Evolutionary conservation across 495 filamentous ascomycete genomes (phyloP).

Genomic region (Talaromyces borbonicus): DNA sequence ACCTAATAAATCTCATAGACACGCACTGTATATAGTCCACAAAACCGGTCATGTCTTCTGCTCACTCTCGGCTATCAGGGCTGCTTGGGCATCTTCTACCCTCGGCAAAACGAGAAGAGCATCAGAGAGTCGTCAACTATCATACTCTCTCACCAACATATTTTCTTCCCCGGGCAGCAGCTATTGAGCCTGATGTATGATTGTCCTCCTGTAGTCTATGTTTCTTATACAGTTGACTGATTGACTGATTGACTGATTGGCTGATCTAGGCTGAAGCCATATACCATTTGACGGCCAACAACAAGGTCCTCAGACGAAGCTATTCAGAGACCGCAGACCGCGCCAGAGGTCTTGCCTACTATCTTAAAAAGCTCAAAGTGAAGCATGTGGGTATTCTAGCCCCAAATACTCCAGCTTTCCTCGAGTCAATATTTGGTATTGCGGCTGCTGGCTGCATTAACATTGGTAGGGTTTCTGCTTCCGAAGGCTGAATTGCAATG

Average conservation of each 20-base stretch:
- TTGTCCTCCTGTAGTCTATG: background rate
- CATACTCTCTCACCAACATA: conserved; percentile 81
- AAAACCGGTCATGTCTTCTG: conserved; percentile 47
- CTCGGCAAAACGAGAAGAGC: conserved; percentile 20
- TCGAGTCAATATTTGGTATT: conserved; percentile 85
- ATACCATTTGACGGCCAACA: conserved; percentile 77
- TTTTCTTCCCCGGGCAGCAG: conserved; percentile 80
- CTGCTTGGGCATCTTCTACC: conserved; percentile 52
- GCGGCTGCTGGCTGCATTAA: conserved; percentile 74
- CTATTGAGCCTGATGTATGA: conserved; percentile 75
- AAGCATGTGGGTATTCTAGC: conserved; percentile 70
- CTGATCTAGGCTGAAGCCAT: conserved; percentile 60
- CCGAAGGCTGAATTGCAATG: conserved; percentile 5
- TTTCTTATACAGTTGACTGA: too few relatives aligned
- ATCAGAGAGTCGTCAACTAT: conserved; percentile 47
- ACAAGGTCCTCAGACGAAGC: conserved; percentile 57
- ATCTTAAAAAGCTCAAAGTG: conserved; percentile 57
- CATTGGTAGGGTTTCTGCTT: conserved; percentile 39
- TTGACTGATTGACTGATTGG: background rate
- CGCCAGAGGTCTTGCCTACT: conserved; percentile 79
- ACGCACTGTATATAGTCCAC: too few relatives aligned
- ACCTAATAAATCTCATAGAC: too few relatives aligned
- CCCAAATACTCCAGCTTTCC: conserved; percentile 89
- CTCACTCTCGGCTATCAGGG: conserved; percentile 47
- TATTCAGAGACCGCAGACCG: conserved; percentile 79